Evolutionary conservation across 192 early-diverging fungal species (phyloP), one percentile per base, ranked within the genome.

Genomic region (Entomortierella parvispora): DNA sequence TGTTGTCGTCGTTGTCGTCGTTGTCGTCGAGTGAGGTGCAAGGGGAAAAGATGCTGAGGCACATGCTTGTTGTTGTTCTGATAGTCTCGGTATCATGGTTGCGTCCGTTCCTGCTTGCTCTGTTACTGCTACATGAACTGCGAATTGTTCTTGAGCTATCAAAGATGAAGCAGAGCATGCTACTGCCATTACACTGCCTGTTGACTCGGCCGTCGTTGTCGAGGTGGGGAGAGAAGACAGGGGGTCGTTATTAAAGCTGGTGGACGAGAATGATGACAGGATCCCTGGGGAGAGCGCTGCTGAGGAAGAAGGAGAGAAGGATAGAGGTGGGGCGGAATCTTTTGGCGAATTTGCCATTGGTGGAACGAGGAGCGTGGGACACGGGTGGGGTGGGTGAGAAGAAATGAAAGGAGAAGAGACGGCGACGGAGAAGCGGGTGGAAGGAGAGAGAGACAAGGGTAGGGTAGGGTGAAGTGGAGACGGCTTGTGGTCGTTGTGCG

Each of bases 331-430:
- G 11, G 22, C 9, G 29, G 26, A 51, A 15, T 18, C 25, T n/a
- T 28, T 60, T 34, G 37, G 18, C n/a, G 47, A 37, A 22, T 52
- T 40, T 46, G 43, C 25, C 45, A 56, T 33, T 56, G 31, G 28
- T 34, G 8, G 49, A 50, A 22, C 49, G 25, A 50, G 49, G 49
- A 2, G 3, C 2, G 49, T 25, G n/a, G 22, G 54, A 56, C 31
- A 33, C 0, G 33, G 28, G 1, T 47, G 58, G 23, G 43, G 44
- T 45, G 22, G 43, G 15, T 6, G 17, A 59, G 26, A 43, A 58
- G 15, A 45, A 59, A 23, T 10, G 42, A 20, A 43, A 23, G 15
- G 23, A 23, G 26, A 43, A 43, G 58, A 18, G 40, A 22, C 40
- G 42, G 42, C 45, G 45, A 48, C 26, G 22, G 51, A 45, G 42